Conservation (phyloP, 495 filamentous ascomycete species). For the Podospora sp. region DNA sequence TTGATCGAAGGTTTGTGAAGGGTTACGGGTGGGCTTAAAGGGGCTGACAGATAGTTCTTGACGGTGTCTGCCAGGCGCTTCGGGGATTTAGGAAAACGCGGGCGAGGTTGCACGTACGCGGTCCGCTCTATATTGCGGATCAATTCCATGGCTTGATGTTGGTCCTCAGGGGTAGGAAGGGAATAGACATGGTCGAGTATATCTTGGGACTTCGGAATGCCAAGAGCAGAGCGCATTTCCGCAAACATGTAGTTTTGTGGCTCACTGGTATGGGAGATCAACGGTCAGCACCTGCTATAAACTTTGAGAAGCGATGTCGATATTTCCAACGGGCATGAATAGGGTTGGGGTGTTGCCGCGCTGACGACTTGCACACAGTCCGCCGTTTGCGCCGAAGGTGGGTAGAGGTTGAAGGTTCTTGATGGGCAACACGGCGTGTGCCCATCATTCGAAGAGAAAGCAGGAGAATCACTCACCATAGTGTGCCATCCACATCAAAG, state of each 20-base stretch:
- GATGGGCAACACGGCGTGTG: too few relatives aligned
- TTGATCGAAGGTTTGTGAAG: too few relatives aligned
- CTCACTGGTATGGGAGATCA: conserved; percentile 53
- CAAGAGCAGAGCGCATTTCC: conserved; percentile 71
- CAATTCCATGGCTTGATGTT: conserved; percentile 64
- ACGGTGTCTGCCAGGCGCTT: too few relatives aligned
- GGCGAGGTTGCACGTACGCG: conserved; percentile 38
- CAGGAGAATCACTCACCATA: conserved; percentile 65
- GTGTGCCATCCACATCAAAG: conserved; percentile 93
- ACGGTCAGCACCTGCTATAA: not conserved
- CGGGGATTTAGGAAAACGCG: too few relatives aligned
- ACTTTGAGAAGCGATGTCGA: too few relatives aligned
- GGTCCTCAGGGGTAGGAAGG: conserved; percentile 62
- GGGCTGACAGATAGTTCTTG: too few relatives aligned
- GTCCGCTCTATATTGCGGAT: conserved; percentile 78
- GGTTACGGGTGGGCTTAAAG: too few relatives aligned
- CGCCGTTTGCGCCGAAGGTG: too few relatives aligned
- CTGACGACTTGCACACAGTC: too few relatives aligned
- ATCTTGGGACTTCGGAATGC: conserved; percentile 69
- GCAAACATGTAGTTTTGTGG: conserved; percentile 96
- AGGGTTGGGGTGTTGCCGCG: too few relatives aligned
- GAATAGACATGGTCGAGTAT: conserved; percentile 85
- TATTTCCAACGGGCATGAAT: too few relatives aligned
- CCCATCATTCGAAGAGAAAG: not conserved
- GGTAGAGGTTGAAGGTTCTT: not conserved